Percentiles rank a stretch among this genome's conserved stretches.
Evolutionary conservation across 2,329 filamentous ascomycete species (phyloP).

Genomic region (Fusarium cicatricum): DNA sequence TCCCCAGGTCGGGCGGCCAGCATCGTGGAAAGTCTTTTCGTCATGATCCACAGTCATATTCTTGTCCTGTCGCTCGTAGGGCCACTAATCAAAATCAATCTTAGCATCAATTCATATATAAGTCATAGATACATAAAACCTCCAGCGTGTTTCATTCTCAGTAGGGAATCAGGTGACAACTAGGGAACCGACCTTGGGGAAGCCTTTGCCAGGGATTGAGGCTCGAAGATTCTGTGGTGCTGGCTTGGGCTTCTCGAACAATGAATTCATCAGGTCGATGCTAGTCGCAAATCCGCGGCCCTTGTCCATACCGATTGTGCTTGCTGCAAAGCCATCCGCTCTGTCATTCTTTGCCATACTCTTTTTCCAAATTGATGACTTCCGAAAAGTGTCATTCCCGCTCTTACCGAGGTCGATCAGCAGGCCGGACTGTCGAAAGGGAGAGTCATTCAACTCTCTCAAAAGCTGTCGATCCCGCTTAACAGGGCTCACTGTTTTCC

Average conservation of each 20-base stretch:
- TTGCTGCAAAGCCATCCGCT: slow-evolving; percentile 41
- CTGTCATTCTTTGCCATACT: slow-evolving; percentile 43
- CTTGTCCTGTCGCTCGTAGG: slow-evolving; percentile 82
- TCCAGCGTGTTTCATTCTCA: slow-evolving; percentile 36
- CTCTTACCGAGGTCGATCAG: slow-evolving; percentile 42
- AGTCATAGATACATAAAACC: slow-evolving; percentile 47
- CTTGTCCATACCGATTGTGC: slow-evolving; percentile 51
- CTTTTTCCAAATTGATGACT: slow-evolving; percentile 48
- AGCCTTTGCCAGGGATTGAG: slow-evolving; percentile 67
- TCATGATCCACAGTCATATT: slow-evolving; percentile 68
- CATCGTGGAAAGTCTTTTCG: slow-evolving; percentile 75
- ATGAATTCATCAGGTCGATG: slow-evolving; percentile 95
- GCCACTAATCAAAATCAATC: slow-evolving; percentile 72
- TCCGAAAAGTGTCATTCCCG: slow-evolving; percentile 61
- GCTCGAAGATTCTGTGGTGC: slow-evolving; percentile 63
- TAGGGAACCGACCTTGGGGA: slow-evolving; percentile 84
- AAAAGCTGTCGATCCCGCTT: slow-evolving; percentile 87
- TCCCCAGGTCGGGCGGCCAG: slow-evolving; percentile 82
- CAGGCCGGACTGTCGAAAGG: slow-evolving; percentile 41
- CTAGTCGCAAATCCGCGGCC: slow-evolving; percentile 80
- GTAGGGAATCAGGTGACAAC: slow-evolving; percentile 46
- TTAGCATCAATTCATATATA: slow-evolving; percentile 54
- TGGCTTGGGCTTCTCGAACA: slow-evolving; percentile 79
- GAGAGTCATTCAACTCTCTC: slow-evolving; percentile 66
- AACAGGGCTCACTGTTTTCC: slow-evolving; percentile 91